phyloP scores from a whole-genome alignment of 1,284 basidiomycete species.

The Hortiboletus rubellus region DNA sequence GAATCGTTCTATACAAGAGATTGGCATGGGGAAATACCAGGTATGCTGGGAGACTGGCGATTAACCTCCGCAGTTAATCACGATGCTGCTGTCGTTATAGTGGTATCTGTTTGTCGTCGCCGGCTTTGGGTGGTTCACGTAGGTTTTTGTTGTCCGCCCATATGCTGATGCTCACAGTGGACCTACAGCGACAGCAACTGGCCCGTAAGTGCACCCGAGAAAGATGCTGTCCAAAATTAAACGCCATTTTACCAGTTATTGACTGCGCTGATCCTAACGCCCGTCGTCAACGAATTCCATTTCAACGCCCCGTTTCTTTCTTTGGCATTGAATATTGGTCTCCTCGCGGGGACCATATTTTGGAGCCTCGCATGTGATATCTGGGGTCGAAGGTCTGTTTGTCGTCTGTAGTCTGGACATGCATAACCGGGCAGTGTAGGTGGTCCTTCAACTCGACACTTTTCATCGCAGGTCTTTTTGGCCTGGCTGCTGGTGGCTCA shows the following conservation, averaged over 20 bases:
- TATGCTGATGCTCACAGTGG: neutral
- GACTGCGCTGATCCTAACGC: conserved; percentile 56
- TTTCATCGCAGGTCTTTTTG: conserved; percentile 58
- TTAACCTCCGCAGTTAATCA: neutral
- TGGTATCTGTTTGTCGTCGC: conserved; percentile 59
- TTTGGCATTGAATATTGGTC: conserved; percentile 59
- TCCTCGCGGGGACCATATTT: conserved; percentile 64
- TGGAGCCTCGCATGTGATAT: conserved; percentile 65
- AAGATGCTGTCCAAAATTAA: neutral
- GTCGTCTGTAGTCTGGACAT: neutral
- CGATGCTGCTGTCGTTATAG: conserved; percentile 27
- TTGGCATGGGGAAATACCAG: conserved; percentile 72
- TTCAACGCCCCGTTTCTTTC: conserved; percentile 57
- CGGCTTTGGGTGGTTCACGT: conserved; percentile 75
- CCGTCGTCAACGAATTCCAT: conserved; percentile 57
- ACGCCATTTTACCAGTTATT: conserved; percentile 39
- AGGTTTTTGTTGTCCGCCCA: conserved; percentile 27
- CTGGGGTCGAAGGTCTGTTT: conserved; percentile 57
- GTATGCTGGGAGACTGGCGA: conserved; percentile 34
- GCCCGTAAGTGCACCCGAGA: conserved; percentile 39
- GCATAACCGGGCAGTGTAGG: conserved; percentile 22
- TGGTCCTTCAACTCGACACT: conserved; percentile 67
- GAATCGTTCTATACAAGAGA: conserved; percentile 58
- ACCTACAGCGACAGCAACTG: conserved; percentile 45
- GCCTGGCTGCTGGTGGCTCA: conserved; percentile 47